Evolutionary conservation across 345 rosid species (phyloP).

Genomic region (Hevea brasiliensis): DNA sequence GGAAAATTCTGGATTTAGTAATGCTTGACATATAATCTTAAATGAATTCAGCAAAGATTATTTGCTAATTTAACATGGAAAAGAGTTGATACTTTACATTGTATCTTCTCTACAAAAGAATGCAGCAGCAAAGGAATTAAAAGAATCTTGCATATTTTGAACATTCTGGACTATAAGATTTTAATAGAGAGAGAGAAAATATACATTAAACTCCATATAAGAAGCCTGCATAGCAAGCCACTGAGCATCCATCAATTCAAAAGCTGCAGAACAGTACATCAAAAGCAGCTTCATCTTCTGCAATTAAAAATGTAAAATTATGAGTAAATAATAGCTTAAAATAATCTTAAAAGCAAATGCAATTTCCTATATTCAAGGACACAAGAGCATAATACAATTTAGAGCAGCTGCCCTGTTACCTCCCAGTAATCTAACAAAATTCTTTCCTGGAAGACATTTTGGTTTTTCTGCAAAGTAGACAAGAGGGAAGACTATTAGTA

Average conservation of each 20-base stretch:
- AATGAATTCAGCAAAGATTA: no score
- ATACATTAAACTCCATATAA: constrained; percentile 96
- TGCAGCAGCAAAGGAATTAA: not conserved
- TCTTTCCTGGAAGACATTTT: constrained; percentile 64
- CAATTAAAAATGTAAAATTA: constrained; percentile 20
- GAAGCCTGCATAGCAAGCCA: constrained; percentile 99
- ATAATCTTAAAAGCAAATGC: not conserved
- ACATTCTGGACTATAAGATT: not conserved
- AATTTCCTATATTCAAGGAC: not conserved
- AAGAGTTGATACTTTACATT: no score
- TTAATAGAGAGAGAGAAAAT: constrained; percentile 6
- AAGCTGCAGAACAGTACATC: constrained; percentile 92
- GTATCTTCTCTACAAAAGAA: no score
- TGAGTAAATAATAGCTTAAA: constrained; percentile 3
- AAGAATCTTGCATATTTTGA: not conserved
- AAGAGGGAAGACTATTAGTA: not conserved
- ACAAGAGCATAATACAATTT: not conserved
- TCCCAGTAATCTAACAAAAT: constrained; percentile 80
- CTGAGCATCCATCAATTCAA: constrained; percentile 98
- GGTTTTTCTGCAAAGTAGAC: constrained; percentile 65
- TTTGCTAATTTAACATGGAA: no score
- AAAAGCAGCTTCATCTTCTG: constrained; percentile 94
- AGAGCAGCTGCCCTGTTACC: constrained; percentile 43
- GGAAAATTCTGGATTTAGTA: no score
- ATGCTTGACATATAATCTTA: no score